Base-by-base conservation (phyloP, 2,329 filamentous ascomycete species). In the Fusarium succisae region DNA sequence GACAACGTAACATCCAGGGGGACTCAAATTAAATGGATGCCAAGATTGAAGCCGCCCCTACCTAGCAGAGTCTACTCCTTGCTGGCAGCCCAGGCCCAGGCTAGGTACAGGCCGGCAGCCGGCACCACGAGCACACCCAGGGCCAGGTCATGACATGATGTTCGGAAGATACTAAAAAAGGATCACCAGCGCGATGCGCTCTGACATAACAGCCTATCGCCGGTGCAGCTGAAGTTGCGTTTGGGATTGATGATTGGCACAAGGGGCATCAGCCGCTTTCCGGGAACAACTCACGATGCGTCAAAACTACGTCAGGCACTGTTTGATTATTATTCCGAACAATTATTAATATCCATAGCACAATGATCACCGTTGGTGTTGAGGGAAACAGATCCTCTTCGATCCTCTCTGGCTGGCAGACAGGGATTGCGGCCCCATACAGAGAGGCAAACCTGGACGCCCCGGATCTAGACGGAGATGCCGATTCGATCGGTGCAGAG, bases 281-380 rank as follows among this genome's bases (percentile, higher is more conserved):
- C 53, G 62, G 60, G 66, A 74, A 75, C 72, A 62, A 73, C 48
- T 68, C 67, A 75, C 63, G 38, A 47, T 64, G 72, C 72, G 68
- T 74, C 72, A 74, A 74, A 51, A 44, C 56, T 69, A 74, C 72
- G 72, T 72, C 72, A 74, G 56, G 56, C 20, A 35, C 28, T 30
- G 39, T 67, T 51, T 24, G 8, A 26, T 22, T 28, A 47, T 45
- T 63, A 59, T 59, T 26, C 56, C 24, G 39, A 38, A 32, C 15
- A 43, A 41, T 57, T 54, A 53, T 63, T 47, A 37, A 32, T 43
- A 60, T 63, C 44, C 22, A 63, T 37, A 39, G 58, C 48, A 55
- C 47, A 45, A 22, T 38, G 20, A 39, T 47, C 22, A 55, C 17
- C 37, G 28, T 32, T 38, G 65, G 38, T 47, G 38, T 53, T 68